These are phyloP conservation scores for Quercus bicolor DNA, from an alignment of 306 rosid species.

Conservation along the genomic window DNA sequence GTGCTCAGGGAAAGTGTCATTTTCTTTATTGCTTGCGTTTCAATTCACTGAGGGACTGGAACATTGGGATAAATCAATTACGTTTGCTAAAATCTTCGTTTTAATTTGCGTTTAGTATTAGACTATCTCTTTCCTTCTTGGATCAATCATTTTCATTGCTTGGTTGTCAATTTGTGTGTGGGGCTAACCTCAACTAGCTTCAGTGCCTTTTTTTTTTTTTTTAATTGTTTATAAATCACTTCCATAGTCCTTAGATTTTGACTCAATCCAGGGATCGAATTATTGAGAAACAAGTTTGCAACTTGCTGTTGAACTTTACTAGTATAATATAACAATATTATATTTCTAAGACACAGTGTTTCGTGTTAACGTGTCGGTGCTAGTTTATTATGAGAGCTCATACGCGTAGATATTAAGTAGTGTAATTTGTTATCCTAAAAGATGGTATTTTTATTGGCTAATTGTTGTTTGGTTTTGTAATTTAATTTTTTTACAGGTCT, in stretches of 20 bases:
- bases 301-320: conserved; percentile 7
- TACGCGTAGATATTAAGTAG: neutral
- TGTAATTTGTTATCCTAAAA: neutral
- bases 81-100: neutral
- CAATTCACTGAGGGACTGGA: neutral
- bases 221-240: neutral
- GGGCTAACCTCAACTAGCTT: conserved; percentile 7
- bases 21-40: neutral
- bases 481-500: conserved; percentile 30
- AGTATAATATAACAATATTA: conserved; percentile 3
- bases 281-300: conserved; percentile 22
- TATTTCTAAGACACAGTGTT: neutral
- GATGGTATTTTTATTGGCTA: conserved; percentile 12
- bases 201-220: conserved; percentile 1
- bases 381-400: conserved; percentile 2
- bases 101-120: neutral
- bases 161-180: conserved; percentile 22
- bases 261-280: conserved; percentile 19
- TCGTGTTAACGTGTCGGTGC: neutral
- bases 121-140: neutral
- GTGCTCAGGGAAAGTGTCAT: neutral
- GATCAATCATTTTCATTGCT: conserved; percentile 38
- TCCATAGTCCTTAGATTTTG: conserved; percentile 5
- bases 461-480: conserved; percentile 18
- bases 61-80: neutral